Conservation (phyloP, 2,329 filamentous ascomycete genomes). For the Sclerotinia subarctica region DNA sequence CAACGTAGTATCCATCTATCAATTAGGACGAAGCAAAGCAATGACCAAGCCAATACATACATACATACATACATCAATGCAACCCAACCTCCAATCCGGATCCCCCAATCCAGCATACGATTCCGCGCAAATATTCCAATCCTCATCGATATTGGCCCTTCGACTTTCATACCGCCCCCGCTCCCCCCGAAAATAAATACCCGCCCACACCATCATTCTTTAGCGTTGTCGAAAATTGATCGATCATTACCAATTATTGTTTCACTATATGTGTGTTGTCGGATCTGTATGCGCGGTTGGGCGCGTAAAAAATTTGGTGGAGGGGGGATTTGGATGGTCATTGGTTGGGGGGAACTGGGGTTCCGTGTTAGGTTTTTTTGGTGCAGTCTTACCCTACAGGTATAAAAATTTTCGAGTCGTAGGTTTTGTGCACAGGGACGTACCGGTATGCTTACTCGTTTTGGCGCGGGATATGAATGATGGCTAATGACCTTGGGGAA, state of each 20-base stretch:
- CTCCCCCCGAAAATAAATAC: neutral
- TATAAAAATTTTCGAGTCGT: neutral
- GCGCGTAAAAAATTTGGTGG: slow-evolving; percentile 2
- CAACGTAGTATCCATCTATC: neutral
- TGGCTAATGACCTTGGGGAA: neutral
- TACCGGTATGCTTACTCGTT: neutral
- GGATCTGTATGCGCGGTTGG: neutral
- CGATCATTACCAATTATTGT: neutral
- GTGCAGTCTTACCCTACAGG: neutral
- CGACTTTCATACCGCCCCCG: no score
- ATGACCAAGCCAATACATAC: neutral
- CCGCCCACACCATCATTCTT: slow-evolving; percentile 1
- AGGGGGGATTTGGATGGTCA: neutral
- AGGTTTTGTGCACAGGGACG: neutral
- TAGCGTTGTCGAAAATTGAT: neutral
- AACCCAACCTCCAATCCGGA: neutral
- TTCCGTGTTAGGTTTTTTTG: neutral
- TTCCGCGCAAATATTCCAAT: neutral
- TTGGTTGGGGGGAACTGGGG: neutral
- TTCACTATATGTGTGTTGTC: neutral
- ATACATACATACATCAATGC: neutral
- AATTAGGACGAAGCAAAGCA: neutral
- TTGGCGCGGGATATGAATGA: neutral
- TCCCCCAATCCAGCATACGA: neutral
- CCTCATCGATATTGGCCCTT: neutral